These are phyloP conservation scores for Recurvomyces mirabilis DNA, from an alignment of 495 filamentous ascomycete species.

Conservation along the genomic window DNA sequence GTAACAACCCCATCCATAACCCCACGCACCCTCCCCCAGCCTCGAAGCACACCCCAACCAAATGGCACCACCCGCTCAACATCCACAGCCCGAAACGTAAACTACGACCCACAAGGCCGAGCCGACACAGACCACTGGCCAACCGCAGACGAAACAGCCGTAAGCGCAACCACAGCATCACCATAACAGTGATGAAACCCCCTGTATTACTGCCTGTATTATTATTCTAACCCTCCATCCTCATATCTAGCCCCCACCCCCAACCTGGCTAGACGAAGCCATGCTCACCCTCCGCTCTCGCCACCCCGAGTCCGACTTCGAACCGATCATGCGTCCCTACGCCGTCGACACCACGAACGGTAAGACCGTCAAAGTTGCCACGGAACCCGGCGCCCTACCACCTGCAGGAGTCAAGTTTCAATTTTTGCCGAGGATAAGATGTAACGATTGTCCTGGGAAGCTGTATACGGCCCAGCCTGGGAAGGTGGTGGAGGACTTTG, in stretches of 20 bases:
- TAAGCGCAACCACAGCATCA: slow-evolving; percentile 20
- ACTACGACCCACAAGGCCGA: slow-evolving; percentile 16
- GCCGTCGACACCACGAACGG: slow-evolving; percentile 59
- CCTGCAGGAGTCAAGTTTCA: slow-evolving; percentile 53
- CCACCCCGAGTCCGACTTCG: slow-evolving; percentile 71
- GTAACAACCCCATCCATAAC: slow-evolving; percentile 50
- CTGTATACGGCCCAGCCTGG: slow-evolving; percentile 81
- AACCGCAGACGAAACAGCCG: slow-evolving; percentile 15
- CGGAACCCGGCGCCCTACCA: slow-evolving; percentile 32
- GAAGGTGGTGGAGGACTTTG: slow-evolving; percentile 75
- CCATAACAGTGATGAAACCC: not conserved
- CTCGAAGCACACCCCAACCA: slow-evolving; percentile 15
- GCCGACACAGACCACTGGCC: slow-evolving; percentile 6
- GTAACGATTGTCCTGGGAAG: slow-evolving; percentile 85
- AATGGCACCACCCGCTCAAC: slow-evolving; percentile 10
- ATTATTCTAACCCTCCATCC: too few species aligned
- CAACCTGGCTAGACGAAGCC: slow-evolving; percentile 62
- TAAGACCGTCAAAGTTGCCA: slow-evolving; percentile 28
- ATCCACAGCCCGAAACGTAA: slow-evolving; percentile 18
- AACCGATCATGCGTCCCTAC: slow-evolving; percentile 76
- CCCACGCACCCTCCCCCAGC: slow-evolving; percentile 17
- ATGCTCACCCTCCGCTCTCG: slow-evolving; percentile 49
- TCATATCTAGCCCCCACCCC: slow-evolving; percentile 60
- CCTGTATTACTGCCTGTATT: slow-evolving; percentile 3
- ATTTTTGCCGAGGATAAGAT: slow-evolving; percentile 76